Percentiles rank a stretch among this genome's conserved stretches.
Conservation (phyloP, 2,329 filamentous ascomycete species). For the Hysterium pulicare region DNA sequence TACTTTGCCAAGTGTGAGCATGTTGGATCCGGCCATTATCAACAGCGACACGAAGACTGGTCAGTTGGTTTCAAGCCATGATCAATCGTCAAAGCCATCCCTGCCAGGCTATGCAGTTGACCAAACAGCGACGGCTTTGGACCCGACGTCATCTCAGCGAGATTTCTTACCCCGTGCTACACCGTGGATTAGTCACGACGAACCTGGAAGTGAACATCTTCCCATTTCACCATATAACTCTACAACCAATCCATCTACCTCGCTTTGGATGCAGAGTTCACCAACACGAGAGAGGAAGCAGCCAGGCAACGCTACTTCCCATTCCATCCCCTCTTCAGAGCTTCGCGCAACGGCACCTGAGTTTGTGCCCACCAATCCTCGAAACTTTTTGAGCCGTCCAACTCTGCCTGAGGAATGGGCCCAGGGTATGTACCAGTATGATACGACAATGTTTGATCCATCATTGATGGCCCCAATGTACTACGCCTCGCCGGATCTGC, state of each 20-base stretch:
- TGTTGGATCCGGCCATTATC: background rate
- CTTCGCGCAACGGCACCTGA: constrained; percentile 30
- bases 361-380: constrained; percentile 21
- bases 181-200: too few relatives aligned
- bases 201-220: too few relatives aligned
- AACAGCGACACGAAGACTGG: too few relatives aligned
- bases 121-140: too few relatives aligned
- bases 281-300: constrained; percentile 11
- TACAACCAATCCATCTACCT: too few relatives aligned
- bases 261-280: constrained; percentile 7
- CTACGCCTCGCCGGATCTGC: constrained; percentile 11
- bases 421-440: background rate
- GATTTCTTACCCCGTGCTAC: too few relatives aligned
- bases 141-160: too few relatives aligned
- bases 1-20: too few relatives aligned
- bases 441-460: background rate
- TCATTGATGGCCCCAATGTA: constrained; percentile 18
- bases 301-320: constrained; percentile 8
- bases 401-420: background rate
- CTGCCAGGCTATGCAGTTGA: too few relatives aligned
- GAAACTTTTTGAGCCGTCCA: background rate
- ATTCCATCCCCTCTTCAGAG: constrained; percentile 15
- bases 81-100: too few relatives aligned
- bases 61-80: too few relatives aligned
- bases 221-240: too few relatives aligned